Evolutionary conservation across 352 stramenopile genomes (phyloP).

Genomic region (Phytophthora pseudosyringae): DNA sequence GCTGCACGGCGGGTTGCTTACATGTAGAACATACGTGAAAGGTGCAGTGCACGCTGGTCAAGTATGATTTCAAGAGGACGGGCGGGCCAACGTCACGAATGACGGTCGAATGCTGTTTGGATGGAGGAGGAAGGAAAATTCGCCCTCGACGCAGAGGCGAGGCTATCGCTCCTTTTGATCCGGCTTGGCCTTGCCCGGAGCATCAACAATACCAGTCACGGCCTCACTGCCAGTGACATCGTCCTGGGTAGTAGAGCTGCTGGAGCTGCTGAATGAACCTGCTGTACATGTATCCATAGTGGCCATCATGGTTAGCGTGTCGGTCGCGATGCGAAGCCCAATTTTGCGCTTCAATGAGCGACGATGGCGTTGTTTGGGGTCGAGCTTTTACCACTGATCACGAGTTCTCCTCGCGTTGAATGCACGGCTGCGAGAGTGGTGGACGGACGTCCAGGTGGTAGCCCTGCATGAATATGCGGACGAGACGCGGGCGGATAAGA

Average conservation of each 20-base stretch:
- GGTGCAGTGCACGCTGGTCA: background rate
- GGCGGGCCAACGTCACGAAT: background rate
- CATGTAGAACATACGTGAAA: constrained; percentile 17
- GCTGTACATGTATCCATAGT: too few relatives aligned
- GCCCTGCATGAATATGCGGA: too few relatives aligned
- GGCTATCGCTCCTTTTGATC: background rate
- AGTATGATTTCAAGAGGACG: too few relatives aligned
- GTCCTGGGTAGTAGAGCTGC: background rate
- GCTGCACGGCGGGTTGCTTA: constrained; percentile 48
- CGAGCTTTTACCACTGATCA: background rate
- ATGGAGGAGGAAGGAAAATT: background rate
- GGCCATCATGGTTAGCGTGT: constrained; percentile 1
- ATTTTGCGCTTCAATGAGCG: constrained; percentile 19
- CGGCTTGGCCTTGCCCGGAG: constrained; percentile 5
- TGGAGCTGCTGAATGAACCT: background rate
- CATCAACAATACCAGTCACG: constrained; percentile 7
- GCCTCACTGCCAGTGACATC: constrained; percentile 1
- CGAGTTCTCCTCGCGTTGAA: background rate
- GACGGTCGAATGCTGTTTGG: background rate
- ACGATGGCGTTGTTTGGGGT: background rate
- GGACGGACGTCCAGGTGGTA: too few relatives aligned
- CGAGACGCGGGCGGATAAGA: constrained; percentile 30
- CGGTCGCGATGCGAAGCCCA: constrained; percentile 5
- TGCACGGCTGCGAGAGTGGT: background rate
- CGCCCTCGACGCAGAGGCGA: constrained; percentile 9